Base-by-base conservation (phyloP, 345 rosid genomes). In the Chamaenerion angustifolium region DNA sequence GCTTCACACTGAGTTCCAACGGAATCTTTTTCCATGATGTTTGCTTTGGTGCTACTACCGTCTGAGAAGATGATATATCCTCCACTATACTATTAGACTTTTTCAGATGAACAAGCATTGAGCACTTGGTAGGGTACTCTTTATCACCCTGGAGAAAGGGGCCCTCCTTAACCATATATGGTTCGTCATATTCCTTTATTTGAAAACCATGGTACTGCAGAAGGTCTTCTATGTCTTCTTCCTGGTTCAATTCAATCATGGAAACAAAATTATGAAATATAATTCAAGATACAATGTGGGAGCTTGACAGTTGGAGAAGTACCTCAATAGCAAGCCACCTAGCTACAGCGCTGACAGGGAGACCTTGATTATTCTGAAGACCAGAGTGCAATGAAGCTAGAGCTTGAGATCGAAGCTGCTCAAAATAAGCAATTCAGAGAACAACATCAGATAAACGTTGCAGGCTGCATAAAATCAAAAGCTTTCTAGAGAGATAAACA, bases 251-350 rank as follows among this genome's bases (percentile, higher is more conserved):
- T 48, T 58, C 67, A 54, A 62, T 46, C 52, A 64, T 55, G 42
- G 52, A 51, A 66, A 27, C 58, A 54, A 53, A 52, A 53, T 12
- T 51, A 27, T 55, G 15, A 23, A 7, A 19, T n/a, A 52, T 23
- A 12, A 37, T 46, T 19, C 37, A n/a, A 23, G 54, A 15, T 37
- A 54, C 43, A 54, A 8, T 45, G 13, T 14, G 46, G 45, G 41
- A 16, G 52, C 43, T 41, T 18, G 46, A 43, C 55, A 23, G 73
- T 46, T 17, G 50, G 55, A 42, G 46, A 27, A 62, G 42, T 75
- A 82, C 96, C 96, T 92, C 98, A 75, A 87, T 78, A 43, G 81
- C 96, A 58, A 92, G 81, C 98, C 98, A 92, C 65, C 67, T 66
- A 42, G 95, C 80, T 58, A 67, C 72, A 64, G 60, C 77, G 48